These are phyloP conservation scores for Globisporangium orthogonon DNA, from an alignment of 352 stramenopile species.

Conservation along the genomic window DNA sequence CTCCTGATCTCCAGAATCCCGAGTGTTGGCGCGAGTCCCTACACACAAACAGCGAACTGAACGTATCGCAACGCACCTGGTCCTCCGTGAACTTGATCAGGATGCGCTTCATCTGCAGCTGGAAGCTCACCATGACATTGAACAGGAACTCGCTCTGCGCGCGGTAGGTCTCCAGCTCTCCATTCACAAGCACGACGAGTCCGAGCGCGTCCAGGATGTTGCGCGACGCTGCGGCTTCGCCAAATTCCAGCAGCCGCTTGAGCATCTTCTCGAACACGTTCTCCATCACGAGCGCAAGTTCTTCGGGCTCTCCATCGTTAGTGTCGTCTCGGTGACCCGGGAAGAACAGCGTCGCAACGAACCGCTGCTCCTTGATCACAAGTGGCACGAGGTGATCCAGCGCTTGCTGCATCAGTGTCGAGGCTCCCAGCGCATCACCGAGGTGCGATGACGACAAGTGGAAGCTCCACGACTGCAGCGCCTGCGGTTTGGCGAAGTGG, in stretches of 20 bases:
- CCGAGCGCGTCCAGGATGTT: slow-evolving; percentile 67
- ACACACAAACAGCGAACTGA: background rate
- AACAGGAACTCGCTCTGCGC: slow-evolving; percentile 58
- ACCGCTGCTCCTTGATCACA: slow-evolving; percentile 38
- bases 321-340: slow-evolving; percentile 15
- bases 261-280: slow-evolving; percentile 66
- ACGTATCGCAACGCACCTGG: slow-evolving; percentile 18
- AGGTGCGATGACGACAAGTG: slow-evolving; percentile 55
- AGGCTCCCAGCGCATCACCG: slow-evolving; percentile 40
- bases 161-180: slow-evolving; percentile 32
- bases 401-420: slow-evolving; percentile 58
- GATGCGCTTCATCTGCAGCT: slow-evolving; percentile 73
- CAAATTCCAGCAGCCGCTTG: slow-evolving; percentile 66
- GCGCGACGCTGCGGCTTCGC: slow-evolving; percentile 37
- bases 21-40: no score
- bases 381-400: slow-evolving; percentile 62
- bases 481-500: slow-evolving; percentile 50
- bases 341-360: slow-evolving; percentile 46
- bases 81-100: slow-evolving; percentile 80
- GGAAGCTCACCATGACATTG: slow-evolving; percentile 66
- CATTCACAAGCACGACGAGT: slow-evolving; percentile 47
- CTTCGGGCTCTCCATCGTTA: slow-evolving; percentile 23
- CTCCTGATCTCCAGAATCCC: slow-evolving; percentile 20
- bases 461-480: slow-evolving; percentile 58
- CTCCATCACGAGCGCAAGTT: slow-evolving; percentile 54